These are phyloP conservation scores for Scleromitrula shiraiana DNA, from an alignment of 2,329 filamentous ascomycete species.

Conservation along the genomic window DNA sequence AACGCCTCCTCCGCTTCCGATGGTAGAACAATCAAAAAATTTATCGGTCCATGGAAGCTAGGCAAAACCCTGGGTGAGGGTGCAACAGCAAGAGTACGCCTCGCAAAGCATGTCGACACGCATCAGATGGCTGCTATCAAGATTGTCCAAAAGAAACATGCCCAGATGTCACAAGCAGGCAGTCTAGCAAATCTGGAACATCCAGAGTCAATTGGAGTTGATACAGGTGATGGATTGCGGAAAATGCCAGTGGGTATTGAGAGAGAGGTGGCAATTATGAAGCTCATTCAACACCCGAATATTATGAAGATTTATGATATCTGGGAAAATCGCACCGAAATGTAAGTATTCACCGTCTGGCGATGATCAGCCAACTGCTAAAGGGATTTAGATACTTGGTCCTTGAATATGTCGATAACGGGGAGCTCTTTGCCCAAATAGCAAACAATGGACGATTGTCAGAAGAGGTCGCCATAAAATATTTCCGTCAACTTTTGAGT, in stretches of 20 bases:
- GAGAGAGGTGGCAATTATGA: slow-evolving; percentile 93
- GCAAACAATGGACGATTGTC: slow-evolving; percentile 62
- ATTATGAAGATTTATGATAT: slow-evolving; percentile 94
- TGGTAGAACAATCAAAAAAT: slow-evolving; percentile 45
- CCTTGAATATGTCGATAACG: slow-evolving; percentile 80
- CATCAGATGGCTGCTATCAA: slow-evolving; percentile 85
- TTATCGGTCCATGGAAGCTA: slow-evolving; percentile 89
- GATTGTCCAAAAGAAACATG: slow-evolving; percentile 80
- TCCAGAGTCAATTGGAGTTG: slow-evolving; percentile 52
- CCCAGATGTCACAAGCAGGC: slow-evolving; percentile 72
- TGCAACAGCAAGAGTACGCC: slow-evolving; percentile 77
- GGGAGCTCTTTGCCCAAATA: slow-evolving; percentile 70
- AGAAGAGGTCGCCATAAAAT: slow-evolving; percentile 72
- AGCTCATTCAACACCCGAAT: slow-evolving; percentile 88
- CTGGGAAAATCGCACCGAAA: slow-evolving; percentile 92
- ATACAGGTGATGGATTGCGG: slow-evolving; percentile 51
- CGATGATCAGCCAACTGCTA: slow-evolving; percentile 19
- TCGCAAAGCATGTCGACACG: slow-evolving; percentile 73
- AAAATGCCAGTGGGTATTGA: slow-evolving; percentile 84
- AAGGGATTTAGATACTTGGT: slow-evolving; percentile 69
- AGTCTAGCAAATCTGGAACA: slow-evolving; percentile 78
- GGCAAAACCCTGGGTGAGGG: slow-evolving; percentile 85
- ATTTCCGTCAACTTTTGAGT: slow-evolving; percentile 90
- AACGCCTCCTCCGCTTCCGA: slow-evolving; percentile 31
- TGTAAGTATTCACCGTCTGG: slow-evolving; percentile 49